A percentile compares a stretch with the other conserved stretches of the same genome.
phyloP scores from a whole-genome alignment of 2,329 filamentous ascomycete genomes.

The Periglandula ipomoeae region DNA sequence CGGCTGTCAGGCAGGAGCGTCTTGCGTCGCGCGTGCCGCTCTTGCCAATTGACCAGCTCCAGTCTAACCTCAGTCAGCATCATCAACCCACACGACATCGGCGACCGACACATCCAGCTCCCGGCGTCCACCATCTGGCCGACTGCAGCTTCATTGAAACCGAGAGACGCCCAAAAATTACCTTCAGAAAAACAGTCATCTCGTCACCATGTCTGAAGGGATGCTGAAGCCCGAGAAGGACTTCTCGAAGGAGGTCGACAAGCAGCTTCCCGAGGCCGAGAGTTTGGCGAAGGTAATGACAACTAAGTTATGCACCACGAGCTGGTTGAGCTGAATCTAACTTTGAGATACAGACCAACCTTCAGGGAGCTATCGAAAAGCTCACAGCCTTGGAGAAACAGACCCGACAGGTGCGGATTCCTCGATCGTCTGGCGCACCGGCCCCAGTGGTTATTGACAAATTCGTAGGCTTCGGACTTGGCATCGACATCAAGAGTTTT shows the following conservation, averaged over 20 bases:
- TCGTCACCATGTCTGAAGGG: conserved; percentile 64
- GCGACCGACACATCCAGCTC: not conserved
- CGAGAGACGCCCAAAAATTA: not conserved
- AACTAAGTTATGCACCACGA: conserved; percentile 9
- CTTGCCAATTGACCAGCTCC: conserved; percentile 14
- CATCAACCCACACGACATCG: conserved; percentile 3
- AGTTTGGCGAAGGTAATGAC: conserved; percentile 66
- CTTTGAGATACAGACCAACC: conserved; percentile 49
- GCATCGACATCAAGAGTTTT: conserved; percentile 87
- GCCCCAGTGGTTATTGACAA: conserved; percentile 11
- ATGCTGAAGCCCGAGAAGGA: conserved; percentile 94
- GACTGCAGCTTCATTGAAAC: not conserved
- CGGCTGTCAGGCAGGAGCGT: conserved; percentile 28
- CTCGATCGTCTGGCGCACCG: conserved; percentile 9
- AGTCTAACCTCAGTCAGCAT: conserved; percentile 17
- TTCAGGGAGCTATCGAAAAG: conserved; percentile 87
- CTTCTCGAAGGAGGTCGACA: conserved; percentile 93
- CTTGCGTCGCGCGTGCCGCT: conserved; percentile 19
- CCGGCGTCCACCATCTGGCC: not conserved
- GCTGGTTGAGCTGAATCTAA: conserved; percentile 22
- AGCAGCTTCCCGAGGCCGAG: conserved; percentile 83
- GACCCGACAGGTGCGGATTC: conserved; percentile 69
- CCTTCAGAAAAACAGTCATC: not conserved
- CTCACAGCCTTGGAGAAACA: conserved; percentile 89
- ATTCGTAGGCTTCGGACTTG: conserved; percentile 77